Evolutionary conservation across 2,329 filamentous ascomycete genomes (phyloP), one percentile per base, ranked within the genome.

Genomic region (Hypoxylon sp.): DNA sequence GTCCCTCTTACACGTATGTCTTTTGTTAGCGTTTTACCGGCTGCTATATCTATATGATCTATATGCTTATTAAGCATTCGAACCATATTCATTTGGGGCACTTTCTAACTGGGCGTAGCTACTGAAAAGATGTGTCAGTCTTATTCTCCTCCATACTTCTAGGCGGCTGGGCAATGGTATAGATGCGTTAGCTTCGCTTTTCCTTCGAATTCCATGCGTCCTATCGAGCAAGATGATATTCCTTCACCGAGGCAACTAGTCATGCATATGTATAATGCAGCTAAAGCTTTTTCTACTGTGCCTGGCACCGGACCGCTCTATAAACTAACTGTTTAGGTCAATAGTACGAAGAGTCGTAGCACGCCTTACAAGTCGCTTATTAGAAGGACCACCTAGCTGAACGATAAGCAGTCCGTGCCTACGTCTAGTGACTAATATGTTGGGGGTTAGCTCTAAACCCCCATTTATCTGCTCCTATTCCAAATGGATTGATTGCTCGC

Each of bases 301-400:
- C 30, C 42, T 30, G 56, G n/a, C 8, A 48, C 51, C 64, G 58
- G 65, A 55, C 64, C 64, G 64, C 33, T 50, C 48, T 64, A 49
- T 54, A 58, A 61, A 58, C 27, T 13, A 65, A 50, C 42, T 51
- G 14, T 22, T 35, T 33, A 51, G n/a, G 31, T 49, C 44, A 49
- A 61, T 54, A 57, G 30, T 33, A 57, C 35, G 10, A 57, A 17
- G 33, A 51, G 20, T 57, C 46, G 57, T 49, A 51, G 22, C 13
- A 62, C 20, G 33, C 14, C 35, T 22, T 33, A 54, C 17, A 31
- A 35, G 53, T 44, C 40, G 31, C 22, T 11, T 61, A 51, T 25
- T 35, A 20, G 30, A n/a, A 31, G 37, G 25, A 61, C 31, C 31
- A 22, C 22, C 22, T 44, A 57, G 57, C 30, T 27, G n/a, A 37